Base-by-base conservation (phyloP, 768 basidiomycete genomes). In the Serendipita sp. region DNA sequence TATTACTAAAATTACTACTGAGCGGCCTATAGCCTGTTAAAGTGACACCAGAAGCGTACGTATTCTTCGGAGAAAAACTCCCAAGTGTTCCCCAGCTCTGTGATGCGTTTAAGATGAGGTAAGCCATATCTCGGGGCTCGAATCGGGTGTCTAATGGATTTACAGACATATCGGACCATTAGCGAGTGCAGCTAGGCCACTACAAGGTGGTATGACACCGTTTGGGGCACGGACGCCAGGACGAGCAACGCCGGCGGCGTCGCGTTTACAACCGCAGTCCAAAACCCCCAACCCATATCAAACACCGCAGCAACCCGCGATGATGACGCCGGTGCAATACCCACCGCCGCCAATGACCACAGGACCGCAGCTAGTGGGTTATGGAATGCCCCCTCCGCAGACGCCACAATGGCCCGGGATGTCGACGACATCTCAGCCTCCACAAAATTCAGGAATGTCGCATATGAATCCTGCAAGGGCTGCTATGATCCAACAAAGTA, bases 91-190 rank as follows among this genome's bases (percentile, higher is more conserved):
- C 89, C 3, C 92, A 96, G 73, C 76, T 98, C 3, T 96, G 95
- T 68, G 94, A 97, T 73, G 93, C 94, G 18, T 98, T 98, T 83
- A 97, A 97, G 83, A 83, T 90, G 71, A 75, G 86, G 85, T 85
- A 70, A 69, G 79, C 70, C 18, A 15, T 13, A 41, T 7, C 18
- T 24, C 35, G 44, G 34, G 63, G 45, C 32, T 8, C 45, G 11
- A 38, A 3, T 63, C 13, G 15, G 3, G 4, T 24, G n/a, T 64
- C 38, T 11, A 67, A 11, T n/a, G 18, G 24, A 41, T 1, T 65
- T 64, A 70, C n/a, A 34, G 11, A 44, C 68, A 30, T 45, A 64
- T 46, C 67, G 87, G 88, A 69, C 88, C 90, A 76, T 76, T 88
- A 3, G 74, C 79, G 45, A 85, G 86, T 51, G 86, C 86, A 24